Evolutionary conservation across 164 flowering plant species (phyloP).

Genomic region (Tetrastigma voinierianum): DNA sequence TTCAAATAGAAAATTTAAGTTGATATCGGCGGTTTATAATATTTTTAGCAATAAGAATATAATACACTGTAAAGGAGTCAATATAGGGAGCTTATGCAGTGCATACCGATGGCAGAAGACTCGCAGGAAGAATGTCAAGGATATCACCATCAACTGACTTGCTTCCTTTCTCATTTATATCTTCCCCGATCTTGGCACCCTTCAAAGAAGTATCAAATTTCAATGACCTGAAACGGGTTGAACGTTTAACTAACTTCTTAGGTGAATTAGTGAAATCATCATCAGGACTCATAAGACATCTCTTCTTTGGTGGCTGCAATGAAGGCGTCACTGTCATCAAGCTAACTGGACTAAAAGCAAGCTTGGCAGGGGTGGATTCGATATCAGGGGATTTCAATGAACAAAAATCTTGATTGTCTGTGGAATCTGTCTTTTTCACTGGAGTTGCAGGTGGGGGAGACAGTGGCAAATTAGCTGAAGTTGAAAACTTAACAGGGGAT

Average conservation of each 20-base stretch:
- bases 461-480: conserved; percentile 3
- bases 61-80: no score
- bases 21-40: no score
- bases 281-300: conserved; percentile 54
- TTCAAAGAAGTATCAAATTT: conserved; percentile 61
- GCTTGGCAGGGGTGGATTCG: conserved; percentile 39
- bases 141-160: conserved; percentile 34
- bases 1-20: no score
- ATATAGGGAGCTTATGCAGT: neutral
- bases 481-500: conserved; percentile 18
- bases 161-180: conserved; percentile 8
- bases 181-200: conserved; percentile 16
- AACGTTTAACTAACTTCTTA: conserved; percentile 54
- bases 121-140: conserved; percentile 50
- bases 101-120: conserved; percentile 73
- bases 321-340: conserved; percentile 61
- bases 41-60: no score
- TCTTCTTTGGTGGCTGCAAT: conserved; percentile 53
- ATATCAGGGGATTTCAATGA: conserved; percentile 6
- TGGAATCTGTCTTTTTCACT: conserved; percentile 14
- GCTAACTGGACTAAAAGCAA: conserved; percentile 46
- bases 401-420: conserved; percentile 14
- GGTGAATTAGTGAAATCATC: conserved; percentile 31
- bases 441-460: conserved; percentile 22
- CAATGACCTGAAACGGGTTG: conserved; percentile 42